A percentile compares a stretch with the other conserved stretches of the same genome.
Conservation (phyloP, 2,329 filamentous ascomycete species). For the Westerdykella sp. region DNA sequence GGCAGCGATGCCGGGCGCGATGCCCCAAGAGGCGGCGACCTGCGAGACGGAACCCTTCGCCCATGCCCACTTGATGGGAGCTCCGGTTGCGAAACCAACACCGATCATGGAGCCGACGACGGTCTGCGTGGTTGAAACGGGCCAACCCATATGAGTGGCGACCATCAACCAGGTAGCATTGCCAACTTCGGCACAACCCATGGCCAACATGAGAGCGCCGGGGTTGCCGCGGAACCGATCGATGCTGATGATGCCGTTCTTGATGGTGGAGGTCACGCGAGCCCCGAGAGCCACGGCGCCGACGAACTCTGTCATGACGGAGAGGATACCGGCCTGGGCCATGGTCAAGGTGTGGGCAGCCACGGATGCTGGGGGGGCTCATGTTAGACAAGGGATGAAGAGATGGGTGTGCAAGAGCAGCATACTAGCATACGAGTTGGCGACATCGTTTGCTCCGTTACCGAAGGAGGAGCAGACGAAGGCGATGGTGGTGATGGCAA, state of each 20-base stretch:
- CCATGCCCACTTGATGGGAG: constrained; percentile 22
- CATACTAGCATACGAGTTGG: constrained; percentile 47
- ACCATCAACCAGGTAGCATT: constrained; percentile 54
- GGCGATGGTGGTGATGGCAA: constrained; percentile 37
- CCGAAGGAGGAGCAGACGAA: constrained; percentile 34
- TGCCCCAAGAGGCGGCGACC: constrained; percentile 43
- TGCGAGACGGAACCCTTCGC: constrained; percentile 22
- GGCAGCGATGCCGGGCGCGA: constrained; percentile 45
- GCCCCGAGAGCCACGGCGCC: constrained; percentile 49
- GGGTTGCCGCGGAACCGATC: constrained; percentile 44
- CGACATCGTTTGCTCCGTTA: constrained; percentile 48
- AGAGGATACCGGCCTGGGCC: constrained; percentile 47
- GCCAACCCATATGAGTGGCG: constrained; percentile 50
- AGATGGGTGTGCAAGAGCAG: constrained; percentile 26
- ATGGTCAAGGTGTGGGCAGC: constrained; percentile 49
- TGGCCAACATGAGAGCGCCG: constrained; percentile 52
- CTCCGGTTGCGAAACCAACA: constrained; percentile 48
- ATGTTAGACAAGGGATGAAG: constrained; percentile 4
- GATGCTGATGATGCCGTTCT: constrained; percentile 53
- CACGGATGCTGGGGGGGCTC: constrained; percentile 26
- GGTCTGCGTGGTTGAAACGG: constrained; percentile 57
- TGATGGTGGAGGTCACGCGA: constrained; percentile 56
- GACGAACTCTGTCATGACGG: constrained; percentile 46
- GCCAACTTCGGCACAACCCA: constrained; percentile 51
- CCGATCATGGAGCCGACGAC: constrained; percentile 56